Evolutionary conservation across 768 basidiomycete species (phyloP).

Genomic region (Mrakia blollopis): DNA sequence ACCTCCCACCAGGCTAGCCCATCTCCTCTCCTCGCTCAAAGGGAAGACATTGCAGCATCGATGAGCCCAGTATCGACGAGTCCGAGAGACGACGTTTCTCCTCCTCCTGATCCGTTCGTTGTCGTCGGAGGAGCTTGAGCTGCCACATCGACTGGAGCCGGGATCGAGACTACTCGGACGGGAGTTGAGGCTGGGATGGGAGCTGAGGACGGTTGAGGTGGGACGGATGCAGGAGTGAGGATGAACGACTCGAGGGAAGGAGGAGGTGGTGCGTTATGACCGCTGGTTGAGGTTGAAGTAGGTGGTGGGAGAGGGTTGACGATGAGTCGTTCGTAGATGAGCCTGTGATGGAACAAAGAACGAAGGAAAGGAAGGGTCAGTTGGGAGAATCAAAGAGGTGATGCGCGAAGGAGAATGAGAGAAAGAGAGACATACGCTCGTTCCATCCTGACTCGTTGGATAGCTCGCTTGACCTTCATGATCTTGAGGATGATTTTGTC

Average conservation of each 20-base stretch:
- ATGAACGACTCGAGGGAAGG: background rate
- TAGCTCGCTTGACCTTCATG: constrained; percentile 69
- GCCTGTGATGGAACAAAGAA: background rate
- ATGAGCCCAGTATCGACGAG: too few relatives aligned
- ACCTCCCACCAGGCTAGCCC: too few relatives aligned
- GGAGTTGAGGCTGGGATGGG: background rate
- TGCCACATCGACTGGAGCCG: too few relatives aligned
- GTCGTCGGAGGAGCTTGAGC: too few relatives aligned
- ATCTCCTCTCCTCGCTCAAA: too few relatives aligned
- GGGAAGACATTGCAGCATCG: too few relatives aligned
- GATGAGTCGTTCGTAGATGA: constrained; percentile 4
- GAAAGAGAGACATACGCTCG: constrained; percentile 60
- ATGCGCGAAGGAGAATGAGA: background rate
- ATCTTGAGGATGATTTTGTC: constrained; percentile 80
- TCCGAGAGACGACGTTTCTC: too few relatives aligned
- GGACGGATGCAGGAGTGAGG: background rate
- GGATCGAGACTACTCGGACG: too few relatives aligned
- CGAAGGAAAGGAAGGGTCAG: background rate
- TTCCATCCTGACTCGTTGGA: constrained; percentile 81
- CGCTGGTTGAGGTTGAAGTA: background rate
- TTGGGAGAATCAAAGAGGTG: background rate
- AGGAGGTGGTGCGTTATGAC: background rate
- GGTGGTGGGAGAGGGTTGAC: constrained; percentile 7
- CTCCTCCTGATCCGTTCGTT: too few relatives aligned
- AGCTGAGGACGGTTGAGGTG: background rate